Evolutionary conservation across 208 protist species (phyloP).

Genomic region (Porcisia deanei): DNA sequence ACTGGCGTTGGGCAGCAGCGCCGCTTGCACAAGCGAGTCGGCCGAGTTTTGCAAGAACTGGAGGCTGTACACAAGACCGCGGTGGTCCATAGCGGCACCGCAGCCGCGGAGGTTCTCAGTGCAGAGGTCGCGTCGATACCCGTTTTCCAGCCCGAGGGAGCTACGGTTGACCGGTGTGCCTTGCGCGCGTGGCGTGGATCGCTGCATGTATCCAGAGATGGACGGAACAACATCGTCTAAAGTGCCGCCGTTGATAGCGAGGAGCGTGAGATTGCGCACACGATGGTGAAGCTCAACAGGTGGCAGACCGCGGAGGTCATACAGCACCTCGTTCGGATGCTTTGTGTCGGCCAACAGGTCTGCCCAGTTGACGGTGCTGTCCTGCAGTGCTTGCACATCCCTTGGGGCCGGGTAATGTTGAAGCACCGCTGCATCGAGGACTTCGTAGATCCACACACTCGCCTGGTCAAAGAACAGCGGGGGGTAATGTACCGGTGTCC

Average conservation of each 20-base stretch:
- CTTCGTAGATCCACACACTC: slow-evolving; percentile 48
- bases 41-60: slow-evolving; percentile 62
- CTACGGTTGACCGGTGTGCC: slow-evolving; percentile 24
- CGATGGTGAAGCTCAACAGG: slow-evolving; percentile 37
- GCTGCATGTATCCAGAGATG: slow-evolving; percentile 51
- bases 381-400: background rate
- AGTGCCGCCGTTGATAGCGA: slow-evolving; percentile 71
- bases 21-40: slow-evolving; percentile 61
- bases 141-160: slow-evolving; percentile 10
- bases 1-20: slow-evolving; percentile 44
- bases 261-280: slow-evolving; percentile 38
- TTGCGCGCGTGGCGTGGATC: slow-evolving; percentile 35
- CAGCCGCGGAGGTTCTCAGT: slow-evolving; percentile 73
- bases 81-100: slow-evolving; percentile 66
- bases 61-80: slow-evolving; percentile 73
- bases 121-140: slow-evolving; percentile 56
- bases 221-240: slow-evolving; percentile 76
- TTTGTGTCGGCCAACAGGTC: slow-evolving; percentile 15
- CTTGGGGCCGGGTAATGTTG: slow-evolving; percentile 22
- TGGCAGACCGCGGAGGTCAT: slow-evolving; percentile 32
- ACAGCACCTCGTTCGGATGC: slow-evolving; percentile 31
- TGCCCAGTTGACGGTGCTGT: slow-evolving; percentile 28
- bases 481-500: slow-evolving; percentile 62
- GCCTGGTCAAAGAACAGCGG: slow-evolving; percentile 73
- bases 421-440: slow-evolving; percentile 43